Base-by-base conservation (phyloP, 2,329 filamentous ascomycete species). In the Daldinia sp. region DNA sequence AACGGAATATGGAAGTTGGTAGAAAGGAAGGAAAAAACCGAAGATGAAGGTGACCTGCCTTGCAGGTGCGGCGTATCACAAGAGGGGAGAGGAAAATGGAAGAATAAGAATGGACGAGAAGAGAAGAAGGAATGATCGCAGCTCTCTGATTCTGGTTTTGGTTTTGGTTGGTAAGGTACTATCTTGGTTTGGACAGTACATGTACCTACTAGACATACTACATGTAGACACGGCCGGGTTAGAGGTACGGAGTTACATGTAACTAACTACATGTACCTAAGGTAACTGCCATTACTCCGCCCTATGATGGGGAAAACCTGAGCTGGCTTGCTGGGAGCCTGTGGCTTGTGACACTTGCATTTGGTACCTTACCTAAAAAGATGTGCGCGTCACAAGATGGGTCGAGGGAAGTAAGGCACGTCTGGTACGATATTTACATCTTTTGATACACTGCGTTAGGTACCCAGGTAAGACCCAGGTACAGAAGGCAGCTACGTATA, bases 51-150 rank as follows among this genome's bases (percentile, higher is more conserved):
- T 62, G 41, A 28, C 68, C 69, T 53, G 69, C 66, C 69, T 71
- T 44, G 69, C 69, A 71, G 69, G 63, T 69, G 53, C 35, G 57
- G 63, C 46, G 63, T 63, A 62, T 69, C 60, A 64, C 46, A 69
- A 68, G 55, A 66, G 46, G 23, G 54, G 56, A 69, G 42, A 39
- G 56, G 39, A 63, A 61, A 66, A 59, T 56, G 63, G 60, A 37
- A 65, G 54, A 69, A 59, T 61, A 67, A 55, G 63, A 65, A 65
- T 60, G 67, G 51, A 54, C 30, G 50, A 60, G 51, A 58, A 59
- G 63, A 64, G 42, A 53, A 59, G 63, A 61, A 55, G 51, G 53
- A 60, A 61, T 55, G 65, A 60, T 41, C 53, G 30, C 53, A 39
- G 41, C 26, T 39, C 46, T 59, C 50, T 48, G 42, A 42, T 48